phyloP scores from a whole-genome alignment of 1,284 basidiomycete genomes.

The Puccinia brachypodii region DNA sequence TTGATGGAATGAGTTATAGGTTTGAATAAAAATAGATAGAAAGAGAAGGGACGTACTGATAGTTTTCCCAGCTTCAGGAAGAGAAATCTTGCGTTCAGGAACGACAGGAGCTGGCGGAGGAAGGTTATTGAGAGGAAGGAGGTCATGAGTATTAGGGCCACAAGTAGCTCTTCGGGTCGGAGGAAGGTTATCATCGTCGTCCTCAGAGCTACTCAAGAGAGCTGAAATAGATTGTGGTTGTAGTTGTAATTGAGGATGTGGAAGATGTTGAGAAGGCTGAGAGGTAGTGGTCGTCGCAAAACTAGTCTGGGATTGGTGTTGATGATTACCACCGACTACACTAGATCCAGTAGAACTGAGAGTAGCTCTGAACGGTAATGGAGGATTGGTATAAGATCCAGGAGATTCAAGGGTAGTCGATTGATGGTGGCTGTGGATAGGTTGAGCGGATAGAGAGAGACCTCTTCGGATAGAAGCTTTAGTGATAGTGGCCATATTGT shows the following conservation, averaged over 20 bases:
- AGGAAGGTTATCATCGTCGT: slow-evolving; percentile 25
- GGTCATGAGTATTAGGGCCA: background rate
- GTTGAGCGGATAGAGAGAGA: slow-evolving; percentile 8
- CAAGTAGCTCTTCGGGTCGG: background rate
- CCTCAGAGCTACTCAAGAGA: slow-evolving; percentile 42
- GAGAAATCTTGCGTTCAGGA: slow-evolving; percentile 28
- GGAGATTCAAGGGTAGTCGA: background rate
- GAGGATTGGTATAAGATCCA: background rate
- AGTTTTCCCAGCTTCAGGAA: slow-evolving; percentile 43
- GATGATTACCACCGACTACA: background rate
- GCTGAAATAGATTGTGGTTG: background rate
- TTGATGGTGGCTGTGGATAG: background rate
- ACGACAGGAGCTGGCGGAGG: background rate
- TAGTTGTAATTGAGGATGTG: background rate
- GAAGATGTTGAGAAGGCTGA: slow-evolving; percentile 1
- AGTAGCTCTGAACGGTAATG: background rate
- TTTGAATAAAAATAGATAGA: background rate
- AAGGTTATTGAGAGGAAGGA: background rate
- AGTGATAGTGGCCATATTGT: slow-evolving; percentile 21
- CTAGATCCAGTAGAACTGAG: slow-evolving; percentile 3
- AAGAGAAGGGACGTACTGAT: slow-evolving; percentile 31
- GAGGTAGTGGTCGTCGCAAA: background rate
- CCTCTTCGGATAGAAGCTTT: slow-evolving; percentile 7
- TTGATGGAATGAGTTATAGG: background rate
- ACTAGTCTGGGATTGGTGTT: background rate